Evolutionary conservation across 345 rosid species (phyloP).

Genomic region (Microthlaspi erraticum): DNA sequence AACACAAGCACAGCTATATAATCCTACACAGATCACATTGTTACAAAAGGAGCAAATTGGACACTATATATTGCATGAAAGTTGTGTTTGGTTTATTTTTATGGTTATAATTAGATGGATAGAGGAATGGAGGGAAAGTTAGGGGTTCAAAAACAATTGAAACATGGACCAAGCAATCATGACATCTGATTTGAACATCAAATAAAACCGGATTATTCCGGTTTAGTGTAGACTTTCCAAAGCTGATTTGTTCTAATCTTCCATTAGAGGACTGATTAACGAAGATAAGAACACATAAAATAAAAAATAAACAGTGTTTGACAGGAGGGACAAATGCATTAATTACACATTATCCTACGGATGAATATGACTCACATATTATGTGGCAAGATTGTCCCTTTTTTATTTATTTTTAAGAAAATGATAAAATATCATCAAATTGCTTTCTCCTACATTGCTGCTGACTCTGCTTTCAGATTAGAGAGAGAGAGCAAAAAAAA

Average conservation of each 20-base stretch:
- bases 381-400: conserved; percentile 15
- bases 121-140: not conserved
- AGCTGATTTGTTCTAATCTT: no score
- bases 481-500: conserved; percentile 5
- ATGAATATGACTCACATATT: conserved; percentile 39
- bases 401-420: not conserved
- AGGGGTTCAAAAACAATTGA: no score
- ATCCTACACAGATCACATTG: no score
- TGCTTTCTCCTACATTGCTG: conserved; percentile 11
- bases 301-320: not conserved
- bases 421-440: not conserved
- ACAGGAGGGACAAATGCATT: conserved; percentile 20
- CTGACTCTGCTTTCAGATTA: conserved; percentile 20
- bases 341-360: conserved; percentile 35
- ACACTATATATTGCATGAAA: no score
- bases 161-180: not conserved
- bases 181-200: no score
- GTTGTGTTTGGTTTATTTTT: no score
- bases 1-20: no score
- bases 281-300: not conserved
- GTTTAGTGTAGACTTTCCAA: no score
- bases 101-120: no score
- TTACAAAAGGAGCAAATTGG: no score
- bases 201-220: no score
- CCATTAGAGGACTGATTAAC: no score